Percentiles rank a stretch among this genome's conserved stretches.
phyloP scores from a whole-genome alignment of 495 filamentous ascomycete species.

The Barbatosphaeria neglecta region DNA sequence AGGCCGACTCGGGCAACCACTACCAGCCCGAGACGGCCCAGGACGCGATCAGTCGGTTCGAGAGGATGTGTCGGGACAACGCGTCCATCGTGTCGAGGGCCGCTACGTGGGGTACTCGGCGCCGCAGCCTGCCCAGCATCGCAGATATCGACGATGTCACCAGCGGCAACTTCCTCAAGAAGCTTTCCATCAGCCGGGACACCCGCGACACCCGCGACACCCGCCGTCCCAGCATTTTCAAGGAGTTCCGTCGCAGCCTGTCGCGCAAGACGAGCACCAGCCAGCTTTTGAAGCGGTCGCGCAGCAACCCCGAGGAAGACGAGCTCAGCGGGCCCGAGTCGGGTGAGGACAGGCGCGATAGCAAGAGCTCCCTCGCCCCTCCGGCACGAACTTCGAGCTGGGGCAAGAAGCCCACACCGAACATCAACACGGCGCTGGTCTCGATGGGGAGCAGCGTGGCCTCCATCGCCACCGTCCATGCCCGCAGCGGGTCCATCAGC shows the following conservation, averaged over 20 bases:
- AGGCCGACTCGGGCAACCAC: conserved; percentile 11
- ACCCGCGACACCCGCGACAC: conserved; percentile 29
- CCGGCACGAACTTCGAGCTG: conserved; percentile 45
- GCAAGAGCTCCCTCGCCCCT: conserved; percentile 42
- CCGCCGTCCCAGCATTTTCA: conserved; percentile 29
- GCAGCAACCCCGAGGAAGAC: conserved; percentile 28
- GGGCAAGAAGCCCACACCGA: conserved; percentile 48
- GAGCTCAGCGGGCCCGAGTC: conserved; percentile 20
- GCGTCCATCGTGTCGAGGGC: conserved; percentile 47
- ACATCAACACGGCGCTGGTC: conserved; percentile 51
- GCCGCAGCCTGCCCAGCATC: conserved; percentile 44
- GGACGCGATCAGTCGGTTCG: conserved; percentile 38
- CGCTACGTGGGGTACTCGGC: conserved; percentile 63
- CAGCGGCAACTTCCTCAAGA: conserved; percentile 49
- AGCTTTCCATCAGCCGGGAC: conserved; percentile 43
- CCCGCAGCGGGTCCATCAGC: conserved; percentile 47
- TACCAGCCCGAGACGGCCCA: conserved; percentile 39
- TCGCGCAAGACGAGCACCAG: conserved; percentile 42
- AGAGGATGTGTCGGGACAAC: conserved; percentile 33
- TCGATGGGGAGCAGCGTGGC: conserved; percentile 51
- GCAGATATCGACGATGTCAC: conserved; percentile 49
- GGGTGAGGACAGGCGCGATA: conserved; percentile 24
- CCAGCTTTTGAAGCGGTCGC: conserved; percentile 32
- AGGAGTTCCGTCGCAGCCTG: conserved; percentile 35
- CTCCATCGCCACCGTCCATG: conserved; percentile 45